Base-by-base conservation (phyloP, 2,329 filamentous ascomycete species). In the Fusarium neocosmosporiellum region DNA sequence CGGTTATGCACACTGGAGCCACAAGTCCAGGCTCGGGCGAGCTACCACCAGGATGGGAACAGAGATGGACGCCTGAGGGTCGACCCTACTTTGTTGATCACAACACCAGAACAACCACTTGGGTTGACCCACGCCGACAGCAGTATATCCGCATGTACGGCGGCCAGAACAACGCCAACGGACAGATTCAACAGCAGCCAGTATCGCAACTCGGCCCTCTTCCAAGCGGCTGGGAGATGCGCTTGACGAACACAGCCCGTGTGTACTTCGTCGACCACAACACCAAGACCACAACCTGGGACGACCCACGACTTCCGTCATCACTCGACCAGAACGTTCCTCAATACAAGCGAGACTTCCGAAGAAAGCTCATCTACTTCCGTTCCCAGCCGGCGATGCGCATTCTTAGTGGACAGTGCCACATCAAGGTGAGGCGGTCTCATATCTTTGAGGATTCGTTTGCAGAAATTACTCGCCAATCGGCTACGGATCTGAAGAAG, bases 231-330 rank as follows among this genome's bases (percentile, higher is more conserved):
- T 99, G 96, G 96, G 96, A 99, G 87, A 99, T 99, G 96, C 94
- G 96, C 69, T 91, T 99, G 59, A 99, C 96, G 61, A 98, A 99
- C 83, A 99, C 96, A 16, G 96, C 96, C 31, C 90, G 96, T 67
- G 96, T 99, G 18, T 99, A 99, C 84, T 99, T 99, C 82, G 96
- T 99, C 50, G 96, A 99, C 79, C 96, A 99, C 85, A 99, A 99
- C 85, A 99, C 96, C 50, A 99, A 99, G 87, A 99, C 96, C 0
- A 99, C 96, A 5, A 99, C 96, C 1, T 99, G 96, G 96, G 96
- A 99, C 80, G 96, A 99, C 79, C 96, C 96, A 37, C 91, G 96
- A 79, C 86, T 99, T 75, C 96, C 96, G 27, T 98, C 96, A 4
- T 98, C 96, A 1, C 87, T 99, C 70, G 96, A 99, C 78, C 96